A percentile compares a stretch with the other conserved stretches of the same genome.
These are phyloP conservation scores for Paecilomyces formosus DNA, from an alignment of 2,329 filamentous ascomycete genomes.

Conservation along the genomic window DNA sequence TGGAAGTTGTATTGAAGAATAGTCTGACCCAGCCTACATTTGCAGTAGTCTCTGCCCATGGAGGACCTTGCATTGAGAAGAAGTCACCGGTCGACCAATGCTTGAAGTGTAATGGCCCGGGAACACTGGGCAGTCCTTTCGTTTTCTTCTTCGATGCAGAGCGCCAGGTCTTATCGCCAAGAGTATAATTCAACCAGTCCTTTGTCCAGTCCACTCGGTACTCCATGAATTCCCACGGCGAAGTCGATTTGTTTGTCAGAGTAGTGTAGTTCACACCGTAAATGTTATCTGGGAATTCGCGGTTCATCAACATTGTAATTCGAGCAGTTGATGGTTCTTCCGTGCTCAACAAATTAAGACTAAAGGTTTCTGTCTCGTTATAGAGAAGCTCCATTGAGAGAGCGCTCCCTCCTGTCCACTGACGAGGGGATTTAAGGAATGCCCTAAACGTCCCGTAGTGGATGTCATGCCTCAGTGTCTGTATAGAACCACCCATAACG, in stretches of 20 bases:
- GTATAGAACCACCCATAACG: conserved; percentile 37
- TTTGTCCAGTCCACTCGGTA: conserved; percentile 42
- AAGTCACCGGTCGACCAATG: conserved; percentile 43
- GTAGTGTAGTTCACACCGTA: conserved; percentile 38
- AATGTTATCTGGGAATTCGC: conserved; percentile 28
- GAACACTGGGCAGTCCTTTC: conserved; percentile 30
- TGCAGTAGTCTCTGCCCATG: conserved; percentile 30
- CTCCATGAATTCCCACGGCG: conserved; percentile 40
- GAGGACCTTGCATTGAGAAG: conserved; percentile 40
- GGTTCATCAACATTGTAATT: conserved; percentile 31
- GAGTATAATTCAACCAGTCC: conserved; percentile 36
- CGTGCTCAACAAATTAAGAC: conserved; percentile 41
- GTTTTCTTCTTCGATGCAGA: conserved; percentile 25
- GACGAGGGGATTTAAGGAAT: conserved; percentile 31
- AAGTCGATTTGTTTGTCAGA: conserved; percentile 16
- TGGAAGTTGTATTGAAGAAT: conserved; percentile 44
- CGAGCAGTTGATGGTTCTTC: conserved; percentile 30
- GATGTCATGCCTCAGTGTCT: conserved; percentile 39
- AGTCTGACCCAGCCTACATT: conserved; percentile 40
- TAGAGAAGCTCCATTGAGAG: conserved; percentile 41
- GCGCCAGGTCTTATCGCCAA: conserved; percentile 30
- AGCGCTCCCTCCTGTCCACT: conserved; percentile 31
- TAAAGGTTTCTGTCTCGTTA: conserved; percentile 37
- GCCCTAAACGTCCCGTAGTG: conserved; percentile 42
- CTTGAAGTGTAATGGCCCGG: conserved; percentile 37